A percentile compares a stretch with the other conserved stretches of the same genome.
Evolutionary conservation across 2,329 filamentous ascomycete genomes (phyloP).

Genomic region (Diaporthe sp.): DNA sequence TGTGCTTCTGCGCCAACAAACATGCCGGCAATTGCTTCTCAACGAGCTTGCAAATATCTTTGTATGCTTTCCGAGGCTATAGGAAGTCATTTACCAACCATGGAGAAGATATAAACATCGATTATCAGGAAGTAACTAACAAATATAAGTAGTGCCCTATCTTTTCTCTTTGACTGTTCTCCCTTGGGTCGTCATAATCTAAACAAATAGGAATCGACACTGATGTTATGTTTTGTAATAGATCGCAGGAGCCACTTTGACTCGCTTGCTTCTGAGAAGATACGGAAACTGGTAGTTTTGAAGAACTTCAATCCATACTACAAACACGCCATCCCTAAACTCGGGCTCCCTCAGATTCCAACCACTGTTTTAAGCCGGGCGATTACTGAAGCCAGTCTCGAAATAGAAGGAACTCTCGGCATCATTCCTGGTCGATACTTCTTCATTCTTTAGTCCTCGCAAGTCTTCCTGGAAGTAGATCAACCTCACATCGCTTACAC

Average conservation of each 20-base stretch:
- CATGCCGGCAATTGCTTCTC: background rate
- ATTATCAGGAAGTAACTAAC: slow-evolving; percentile 24
- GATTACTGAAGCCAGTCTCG: slow-evolving; percentile 37
- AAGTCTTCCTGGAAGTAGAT: slow-evolving; percentile 41
- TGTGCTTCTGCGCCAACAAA: background rate
- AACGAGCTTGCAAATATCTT: slow-evolving; percentile 42
- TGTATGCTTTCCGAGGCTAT: slow-evolving; percentile 43
- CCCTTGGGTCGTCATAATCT: background rate
- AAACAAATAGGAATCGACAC: background rate
- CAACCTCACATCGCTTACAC: slow-evolving; percentile 45
- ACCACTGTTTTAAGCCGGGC: background rate
- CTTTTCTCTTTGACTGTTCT: background rate
- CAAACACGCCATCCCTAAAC: background rate
- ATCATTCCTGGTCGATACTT: slow-evolving; percentile 44
- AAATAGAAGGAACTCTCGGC: slow-evolving; percentile 41
- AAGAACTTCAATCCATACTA: slow-evolving; percentile 25
- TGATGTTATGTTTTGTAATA: background rate
- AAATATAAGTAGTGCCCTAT: background rate
- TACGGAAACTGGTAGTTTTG: slow-evolving; percentile 34
- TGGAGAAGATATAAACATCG: slow-evolving; percentile 42
- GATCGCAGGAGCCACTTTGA: slow-evolving; percentile 18
- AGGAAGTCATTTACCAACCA: slow-evolving; percentile 45
- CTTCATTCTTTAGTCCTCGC: slow-evolving; percentile 41
- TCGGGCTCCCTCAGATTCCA: background rate
- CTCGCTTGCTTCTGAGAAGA: background rate